Conservation (phyloP, 768 basidiomycete species). For the Mycena pura region DNA sequence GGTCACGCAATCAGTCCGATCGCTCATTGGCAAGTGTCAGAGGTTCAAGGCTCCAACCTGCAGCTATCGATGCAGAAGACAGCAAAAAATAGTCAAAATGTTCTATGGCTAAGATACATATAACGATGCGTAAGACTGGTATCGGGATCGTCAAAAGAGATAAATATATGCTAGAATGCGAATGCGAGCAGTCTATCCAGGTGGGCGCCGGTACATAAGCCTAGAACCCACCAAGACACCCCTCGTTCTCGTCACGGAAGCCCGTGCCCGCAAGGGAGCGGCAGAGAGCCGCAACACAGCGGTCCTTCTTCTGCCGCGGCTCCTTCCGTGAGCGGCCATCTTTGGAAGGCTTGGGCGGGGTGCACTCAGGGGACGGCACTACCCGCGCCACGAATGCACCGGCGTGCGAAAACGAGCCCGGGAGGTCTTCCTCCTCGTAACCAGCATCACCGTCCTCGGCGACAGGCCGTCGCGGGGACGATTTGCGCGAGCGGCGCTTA, state of each 20-base stretch:
- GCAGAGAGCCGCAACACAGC: conserved; percentile 4
- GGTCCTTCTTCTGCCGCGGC: conserved; percentile 1
- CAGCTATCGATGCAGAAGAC: too few species aligned
- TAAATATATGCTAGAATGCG: too few species aligned
- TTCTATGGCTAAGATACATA: too few species aligned
- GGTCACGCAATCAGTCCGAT: too few species aligned
- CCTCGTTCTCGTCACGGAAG: conserved; percentile 2
- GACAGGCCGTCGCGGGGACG: background rate
- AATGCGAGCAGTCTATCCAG: too few species aligned
- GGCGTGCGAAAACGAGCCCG: background rate
- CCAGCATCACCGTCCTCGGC: conserved; percentile 4
- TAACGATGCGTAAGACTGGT: too few species aligned
- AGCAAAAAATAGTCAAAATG: too few species aligned
- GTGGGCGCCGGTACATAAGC: too few species aligned
- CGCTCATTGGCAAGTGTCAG: too few species aligned
- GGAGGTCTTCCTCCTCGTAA: conserved; percentile 27
- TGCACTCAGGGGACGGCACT: background rate
- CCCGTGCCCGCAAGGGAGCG: conserved; percentile 11
- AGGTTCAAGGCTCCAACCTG: too few species aligned
- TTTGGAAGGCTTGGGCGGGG: background rate
- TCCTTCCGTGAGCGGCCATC: background rate
- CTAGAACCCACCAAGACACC: conserved; percentile 20
- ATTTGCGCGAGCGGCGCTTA: conserved; percentile 1
- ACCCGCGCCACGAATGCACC: background rate
- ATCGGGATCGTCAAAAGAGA: too few species aligned